A percentile compares a stretch with the other conserved stretches of the same genome.
Evolutionary conservation across 352 stramenopile genomes (phyloP).

Genomic region (Blastocystis sp.): DNA sequence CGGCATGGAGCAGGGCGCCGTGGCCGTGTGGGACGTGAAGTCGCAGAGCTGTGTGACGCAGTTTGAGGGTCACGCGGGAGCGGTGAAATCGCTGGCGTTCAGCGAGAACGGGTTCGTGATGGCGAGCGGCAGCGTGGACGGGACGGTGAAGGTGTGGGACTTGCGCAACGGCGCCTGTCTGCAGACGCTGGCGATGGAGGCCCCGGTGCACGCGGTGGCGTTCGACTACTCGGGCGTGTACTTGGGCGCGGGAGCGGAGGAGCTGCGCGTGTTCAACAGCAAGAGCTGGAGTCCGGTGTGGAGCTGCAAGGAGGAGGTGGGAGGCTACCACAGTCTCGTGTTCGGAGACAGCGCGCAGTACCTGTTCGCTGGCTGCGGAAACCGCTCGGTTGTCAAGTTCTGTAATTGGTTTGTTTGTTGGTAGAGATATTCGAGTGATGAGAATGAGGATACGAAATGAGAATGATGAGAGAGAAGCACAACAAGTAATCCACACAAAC

Average conservation of each 20-base stretch:
- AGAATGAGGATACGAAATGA: no score
- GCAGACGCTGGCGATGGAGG: constrained; percentile 55
- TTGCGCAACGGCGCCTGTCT: constrained; percentile 77
- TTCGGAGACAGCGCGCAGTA: constrained; percentile 40
- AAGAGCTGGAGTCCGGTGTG: constrained; percentile 1
- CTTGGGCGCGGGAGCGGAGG: neutral
- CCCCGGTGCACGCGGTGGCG: constrained; percentile 13
- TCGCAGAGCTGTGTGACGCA: constrained; percentile 70
- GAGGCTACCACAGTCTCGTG: neutral
- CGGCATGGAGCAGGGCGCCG: constrained; percentile 65
- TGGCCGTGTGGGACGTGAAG: constrained; percentile 84
- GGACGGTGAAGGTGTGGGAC: constrained; percentile 79
- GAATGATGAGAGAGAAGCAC: no score
- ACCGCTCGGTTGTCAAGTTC: neutral
- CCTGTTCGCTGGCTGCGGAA: constrained; percentile 15
- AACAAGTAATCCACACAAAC: neutral
- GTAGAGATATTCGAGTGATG: no score
- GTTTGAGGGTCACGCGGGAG: constrained; percentile 71
- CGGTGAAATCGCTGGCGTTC: constrained; percentile 72
- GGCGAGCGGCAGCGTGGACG: constrained; percentile 70
- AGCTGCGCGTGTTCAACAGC: neutral
- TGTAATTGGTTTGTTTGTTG: constrained; percentile 30
- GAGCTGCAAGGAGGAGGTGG: neutral
- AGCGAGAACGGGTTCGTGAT: constrained; percentile 89
- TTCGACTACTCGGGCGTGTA: constrained; percentile 59